phyloP scores from a whole-genome alignment of 768 basidiomycete genomes.

The Dacryopinax spathularia region DNA sequence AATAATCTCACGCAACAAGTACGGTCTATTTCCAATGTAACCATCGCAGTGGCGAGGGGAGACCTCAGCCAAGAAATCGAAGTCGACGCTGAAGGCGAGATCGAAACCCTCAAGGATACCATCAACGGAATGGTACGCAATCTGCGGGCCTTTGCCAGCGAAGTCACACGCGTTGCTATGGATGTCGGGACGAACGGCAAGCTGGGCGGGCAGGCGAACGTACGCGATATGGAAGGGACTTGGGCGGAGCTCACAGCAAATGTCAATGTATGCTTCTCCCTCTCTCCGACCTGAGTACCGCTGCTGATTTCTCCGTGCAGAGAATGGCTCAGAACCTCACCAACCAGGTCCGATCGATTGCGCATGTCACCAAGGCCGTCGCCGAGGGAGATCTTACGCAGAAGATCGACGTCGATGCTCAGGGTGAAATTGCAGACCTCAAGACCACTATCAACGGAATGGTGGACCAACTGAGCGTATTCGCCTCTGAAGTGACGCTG shows the following conservation, averaged over 20 bases:
- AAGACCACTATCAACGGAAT: constrained; percentile 94
- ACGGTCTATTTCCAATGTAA: constrained; percentile 21
- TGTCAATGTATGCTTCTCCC: constrained; percentile 37
- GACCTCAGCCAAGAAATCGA: constrained; percentile 24
- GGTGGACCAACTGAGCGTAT: constrained; percentile 56
- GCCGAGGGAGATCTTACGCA: constrained; percentile 62
- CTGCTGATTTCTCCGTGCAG: constrained; percentile 24
- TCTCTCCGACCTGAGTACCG: constrained; percentile 31
- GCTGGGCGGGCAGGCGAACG: constrained; percentile 75
- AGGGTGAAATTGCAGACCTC: constrained; percentile 67
- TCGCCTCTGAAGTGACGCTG: constrained; percentile 75
- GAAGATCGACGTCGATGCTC: constrained; percentile 65
- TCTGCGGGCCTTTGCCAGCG: too few relatives aligned
- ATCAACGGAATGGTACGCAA: too few relatives aligned
- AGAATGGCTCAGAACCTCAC: constrained; percentile 81
- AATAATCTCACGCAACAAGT: constrained; percentile 20
- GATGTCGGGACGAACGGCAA: constrained; percentile 85
- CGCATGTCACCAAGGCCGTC: constrained; percentile 53
- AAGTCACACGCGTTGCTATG: constrained; percentile 68
- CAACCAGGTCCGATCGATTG: constrained; percentile 80
- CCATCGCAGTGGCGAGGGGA: constrained; percentile 29
- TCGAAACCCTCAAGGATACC: constrained; percentile 31
- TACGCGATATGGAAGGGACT: constrained; percentile 83
- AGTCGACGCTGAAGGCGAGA: constrained; percentile 34
- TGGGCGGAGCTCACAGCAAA: constrained; percentile 84